These are phyloP conservation scores for Knoxdaviesia proteae DNA, from an alignment of 2,329 filamentous ascomycete genomes.

Conservation along the genomic window DNA sequence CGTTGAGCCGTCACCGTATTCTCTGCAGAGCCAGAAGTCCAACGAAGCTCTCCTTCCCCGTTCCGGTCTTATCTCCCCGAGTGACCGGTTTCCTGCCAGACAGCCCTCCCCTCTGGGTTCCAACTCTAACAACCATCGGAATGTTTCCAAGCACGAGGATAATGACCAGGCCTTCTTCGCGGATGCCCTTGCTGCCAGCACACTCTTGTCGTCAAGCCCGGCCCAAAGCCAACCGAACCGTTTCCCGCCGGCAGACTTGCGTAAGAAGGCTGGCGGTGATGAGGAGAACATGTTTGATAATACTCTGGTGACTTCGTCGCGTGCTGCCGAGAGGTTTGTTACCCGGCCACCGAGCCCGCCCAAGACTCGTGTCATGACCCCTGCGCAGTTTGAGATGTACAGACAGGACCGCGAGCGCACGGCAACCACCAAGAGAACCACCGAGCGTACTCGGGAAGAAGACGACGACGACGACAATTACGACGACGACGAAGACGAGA, in stretches of 20 bases:
- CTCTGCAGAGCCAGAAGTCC: conserved; percentile 29
- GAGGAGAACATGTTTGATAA: conserved; percentile 37
- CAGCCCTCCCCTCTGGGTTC: conserved; percentile 1
- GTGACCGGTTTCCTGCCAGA: conserved; percentile 7
- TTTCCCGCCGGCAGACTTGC: conserved; percentile 27
- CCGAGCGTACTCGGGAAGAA: conserved; percentile 34
- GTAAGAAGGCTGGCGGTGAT: conserved; percentile 13
- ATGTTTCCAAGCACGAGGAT: conserved; percentile 21
- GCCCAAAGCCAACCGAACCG: conserved; percentile 18
- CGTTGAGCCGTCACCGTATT: conserved; percentile 16
- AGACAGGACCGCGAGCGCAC: conserved; percentile 50
- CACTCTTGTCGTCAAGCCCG: conserved; percentile 15
- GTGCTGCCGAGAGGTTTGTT: conserved; percentile 15
- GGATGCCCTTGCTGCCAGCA: conserved; percentile 28
- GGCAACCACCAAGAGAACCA: conserved; percentile 17
- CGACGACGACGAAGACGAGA: conserved; percentile 59
- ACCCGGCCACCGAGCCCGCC: conserved; percentile 17
- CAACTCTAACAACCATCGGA: too few relatives aligned
- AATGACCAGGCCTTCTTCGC: conserved; percentile 31
- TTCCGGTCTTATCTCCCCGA: conserved; percentile 9
- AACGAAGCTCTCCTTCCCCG: conserved; percentile 25
- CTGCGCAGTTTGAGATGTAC: conserved; percentile 68
- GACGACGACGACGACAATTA: conserved; percentile 45
- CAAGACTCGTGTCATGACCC: conserved; percentile 70
- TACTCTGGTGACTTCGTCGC: conserved; percentile 17